Base-by-base conservation (phyloP, 1,284 basidiomycete genomes). In the Naganishia cerealis region DNA sequence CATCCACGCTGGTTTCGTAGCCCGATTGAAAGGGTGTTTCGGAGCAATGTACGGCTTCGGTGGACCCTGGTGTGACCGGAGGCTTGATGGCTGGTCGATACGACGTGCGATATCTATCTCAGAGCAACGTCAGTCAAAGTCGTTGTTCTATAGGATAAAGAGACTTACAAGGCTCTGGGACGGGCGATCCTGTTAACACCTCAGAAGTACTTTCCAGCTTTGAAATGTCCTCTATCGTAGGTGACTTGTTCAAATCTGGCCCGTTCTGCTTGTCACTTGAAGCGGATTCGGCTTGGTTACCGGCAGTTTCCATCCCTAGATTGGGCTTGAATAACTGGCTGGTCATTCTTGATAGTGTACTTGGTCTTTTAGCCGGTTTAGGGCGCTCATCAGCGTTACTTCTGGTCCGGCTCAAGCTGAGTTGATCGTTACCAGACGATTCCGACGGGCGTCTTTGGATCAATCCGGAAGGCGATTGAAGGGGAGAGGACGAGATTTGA, bases 21-120 rank as follows among this genome's bases (percentile, higher is more conserved):
- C 67, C 8, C 67, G 61, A 55, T 69, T 69, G 62, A 69, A 69
- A 16, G 67, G 67, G 43, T 69, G 67, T 29, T 69, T 69, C 16
- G 39, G 26, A 26, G 54, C 67, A 48, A 69, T 42, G 26, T 24
- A 54, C 15, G 67, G 56, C 46, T 68, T 24, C 2, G 33, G n/a
- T 26, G 59, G 40, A 9, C n/a, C 21, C n/a, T 57, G 56, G 5
- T 50, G 21, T 26, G 5, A 15, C 1, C 39, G 16, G 24, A 16
- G 24, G 9, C 38, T 10, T 21, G 21, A 13, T 18, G 59, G 59
- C 9, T 46, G 29, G 10, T 33, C 39, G 4, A 15, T 52, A 21
- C 21, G 24, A 15, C 46, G 46, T n/a, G 24, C 24, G 46, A 13
- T 21, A 13, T 18, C 46, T 50, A 50, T 13, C 7, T 50, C 9